These are phyloP conservation scores for Bimuria novae-zelandiae DNA, from an alignment of 2,329 filamentous ascomycete genomes.

Conservation along the genomic window DNA sequence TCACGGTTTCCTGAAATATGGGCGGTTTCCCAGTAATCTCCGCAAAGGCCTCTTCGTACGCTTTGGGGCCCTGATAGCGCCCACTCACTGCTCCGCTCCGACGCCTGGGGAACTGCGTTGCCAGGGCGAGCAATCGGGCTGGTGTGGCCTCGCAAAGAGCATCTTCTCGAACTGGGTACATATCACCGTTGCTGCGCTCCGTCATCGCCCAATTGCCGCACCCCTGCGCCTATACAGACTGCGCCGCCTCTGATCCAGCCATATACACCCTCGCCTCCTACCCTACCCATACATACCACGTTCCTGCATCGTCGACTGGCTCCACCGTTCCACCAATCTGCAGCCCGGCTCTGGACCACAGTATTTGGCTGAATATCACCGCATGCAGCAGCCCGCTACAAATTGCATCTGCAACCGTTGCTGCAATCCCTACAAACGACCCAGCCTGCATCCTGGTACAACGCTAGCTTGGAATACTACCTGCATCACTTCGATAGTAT, in stretches of 20 bases:
- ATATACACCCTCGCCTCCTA: slow-evolving; percentile 31
- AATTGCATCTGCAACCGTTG: slow-evolving; percentile 29
- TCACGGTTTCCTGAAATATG: slow-evolving; percentile 19
- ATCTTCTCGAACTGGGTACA: slow-evolving; percentile 25
- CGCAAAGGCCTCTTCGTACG: slow-evolving; percentile 20
- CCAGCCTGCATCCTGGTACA: slow-evolving; percentile 28
- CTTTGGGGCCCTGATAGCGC: slow-evolving; percentile 17
- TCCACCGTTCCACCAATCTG: slow-evolving; percentile 24
- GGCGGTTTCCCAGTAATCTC: slow-evolving; percentile 29
- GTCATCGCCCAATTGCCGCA: slow-evolving; percentile 15
- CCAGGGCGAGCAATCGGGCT: slow-evolving; percentile 17
- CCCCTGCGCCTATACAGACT: slow-evolving; percentile 25
- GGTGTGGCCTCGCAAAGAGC: slow-evolving; percentile 21
- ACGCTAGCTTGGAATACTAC: slow-evolving; percentile 31
- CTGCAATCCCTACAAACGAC: slow-evolving; percentile 23
- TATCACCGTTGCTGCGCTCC: slow-evolving; percentile 20
- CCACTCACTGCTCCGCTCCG: slow-evolving; percentile 20
- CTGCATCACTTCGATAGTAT: slow-evolving; percentile 23
- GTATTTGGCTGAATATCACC: slow-evolving; percentile 29
- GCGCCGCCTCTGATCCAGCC: slow-evolving; percentile 28
- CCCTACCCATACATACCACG: slow-evolving; percentile 28
- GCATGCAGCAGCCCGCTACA: slow-evolving; percentile 39
- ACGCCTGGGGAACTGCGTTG: slow-evolving; percentile 15
- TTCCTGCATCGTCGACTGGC: slow-evolving; percentile 20
- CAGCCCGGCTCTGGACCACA: slow-evolving; percentile 22